Conservation (phyloP, 202 grass and related monocot species). For the Carex sylvatica region DNA sequence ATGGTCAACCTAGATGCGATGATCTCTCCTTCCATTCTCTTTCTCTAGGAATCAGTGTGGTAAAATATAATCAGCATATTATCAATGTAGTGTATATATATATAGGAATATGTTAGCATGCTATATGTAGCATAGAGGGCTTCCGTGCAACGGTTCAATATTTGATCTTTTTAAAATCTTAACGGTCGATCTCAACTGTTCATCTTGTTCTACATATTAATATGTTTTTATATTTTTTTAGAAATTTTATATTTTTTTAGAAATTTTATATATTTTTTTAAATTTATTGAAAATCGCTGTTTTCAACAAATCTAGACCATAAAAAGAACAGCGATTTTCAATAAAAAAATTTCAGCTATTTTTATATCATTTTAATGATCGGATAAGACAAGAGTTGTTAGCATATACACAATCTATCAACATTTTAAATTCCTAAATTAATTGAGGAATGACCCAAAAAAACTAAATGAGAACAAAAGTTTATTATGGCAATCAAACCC, state of each 20-base stretch:
- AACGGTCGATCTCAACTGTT: too few relatives aligned
- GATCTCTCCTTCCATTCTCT: not conserved
- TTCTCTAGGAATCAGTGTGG: not conserved
- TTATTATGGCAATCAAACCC: not conserved
- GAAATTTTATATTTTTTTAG: too few relatives aligned
- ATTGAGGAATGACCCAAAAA: not conserved
- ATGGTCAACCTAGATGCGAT: not conserved
- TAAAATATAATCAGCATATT: not conserved
- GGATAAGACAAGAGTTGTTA: slow-evolving; percentile 18
- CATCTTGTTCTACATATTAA: too few relatives aligned
- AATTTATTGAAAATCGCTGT: too few relatives aligned
- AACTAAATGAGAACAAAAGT: not conserved
- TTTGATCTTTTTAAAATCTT: too few relatives aligned
- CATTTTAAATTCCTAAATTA: not conserved
- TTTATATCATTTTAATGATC: slow-evolving; percentile 16
- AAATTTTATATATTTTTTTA: too few relatives aligned
- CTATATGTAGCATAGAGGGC: too few relatives aligned
- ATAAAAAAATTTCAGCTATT: not conserved
- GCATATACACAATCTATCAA: slow-evolving; percentile 5
- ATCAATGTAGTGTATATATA: not conserved
- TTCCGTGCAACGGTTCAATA: too few relatives aligned
- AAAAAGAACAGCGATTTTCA: too few relatives aligned
- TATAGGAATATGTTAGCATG: too few relatives aligned
- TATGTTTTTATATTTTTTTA: too few relatives aligned
- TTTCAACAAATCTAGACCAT: too few relatives aligned